A percentile compares a stretch with the other conserved stretches of the same genome.
Conservation (phyloP, 208 protist genomes). For the Leishmania braziliensis region DNA sequence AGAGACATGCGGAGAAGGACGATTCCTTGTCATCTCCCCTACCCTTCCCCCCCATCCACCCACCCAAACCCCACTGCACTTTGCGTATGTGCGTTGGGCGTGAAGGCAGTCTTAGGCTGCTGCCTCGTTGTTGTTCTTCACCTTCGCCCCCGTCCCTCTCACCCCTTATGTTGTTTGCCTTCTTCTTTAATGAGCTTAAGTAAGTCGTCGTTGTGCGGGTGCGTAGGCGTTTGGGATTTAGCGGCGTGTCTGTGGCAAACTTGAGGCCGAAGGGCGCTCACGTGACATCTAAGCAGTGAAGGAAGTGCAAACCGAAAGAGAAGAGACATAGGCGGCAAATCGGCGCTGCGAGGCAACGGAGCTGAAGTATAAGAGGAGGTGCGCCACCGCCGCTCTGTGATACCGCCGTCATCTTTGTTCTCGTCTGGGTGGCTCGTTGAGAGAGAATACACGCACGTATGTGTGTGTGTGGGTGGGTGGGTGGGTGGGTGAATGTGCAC, state of each 20-base stretch:
- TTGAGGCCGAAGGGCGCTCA: background rate
- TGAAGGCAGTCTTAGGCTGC: too few species aligned
- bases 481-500: background rate
- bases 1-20: background rate
- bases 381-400: background rate
- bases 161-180: background rate
- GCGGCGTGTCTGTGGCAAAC: background rate
- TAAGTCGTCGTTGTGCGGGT: conserved; percentile 1
- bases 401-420: background rate
- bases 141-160: background rate
- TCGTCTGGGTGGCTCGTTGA: background rate
- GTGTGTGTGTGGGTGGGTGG: background rate
- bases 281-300: background rate
- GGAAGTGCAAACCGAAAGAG: background rate
- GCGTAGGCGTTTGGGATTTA: background rate
- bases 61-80: background rate
- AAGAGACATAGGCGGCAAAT: background rate
- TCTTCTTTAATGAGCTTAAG: conserved; percentile 12
- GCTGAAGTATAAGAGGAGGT: background rate
- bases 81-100: background rate
- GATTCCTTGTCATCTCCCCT: background rate
- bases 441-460: background rate
- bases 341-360: background rate
- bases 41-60: too few species aligned
- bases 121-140: background rate